These are phyloP conservation scores for Penicillium cosmopolitanum DNA, from an alignment of 495 filamentous ascomycete genomes.

Conservation along the genomic window DNA sequence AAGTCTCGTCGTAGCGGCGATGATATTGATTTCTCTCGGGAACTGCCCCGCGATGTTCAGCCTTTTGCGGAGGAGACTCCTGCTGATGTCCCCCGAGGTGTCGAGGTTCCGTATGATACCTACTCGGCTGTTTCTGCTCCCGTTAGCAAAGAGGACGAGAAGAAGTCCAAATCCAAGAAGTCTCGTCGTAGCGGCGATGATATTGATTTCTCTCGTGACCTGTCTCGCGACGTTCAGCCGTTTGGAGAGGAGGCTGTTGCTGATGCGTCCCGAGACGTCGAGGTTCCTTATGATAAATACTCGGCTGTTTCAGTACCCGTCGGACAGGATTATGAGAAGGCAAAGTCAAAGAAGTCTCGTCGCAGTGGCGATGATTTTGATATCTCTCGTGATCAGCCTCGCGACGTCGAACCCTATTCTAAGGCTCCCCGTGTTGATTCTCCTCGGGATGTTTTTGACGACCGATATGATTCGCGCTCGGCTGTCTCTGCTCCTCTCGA, in stretches of 20 bases:
- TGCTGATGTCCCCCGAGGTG: slow-evolving; percentile 11
- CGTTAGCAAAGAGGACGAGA: slow-evolving; percentile 17
- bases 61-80: slow-evolving; percentile 1
- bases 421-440: background rate
- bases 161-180: slow-evolving; percentile 25
- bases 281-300: slow-evolving; percentile 19
- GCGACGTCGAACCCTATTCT: slow-evolving; percentile 4
- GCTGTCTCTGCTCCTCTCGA: slow-evolving; percentile 31
- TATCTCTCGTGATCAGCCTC: slow-evolving; percentile 18
- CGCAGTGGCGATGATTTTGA: slow-evolving; percentile 31
- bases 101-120: slow-evolving; percentile 17
- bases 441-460: slow-evolving; percentile 14
- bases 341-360: slow-evolving; percentile 25
- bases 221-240: slow-evolving; percentile 3
- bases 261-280: slow-evolving; percentile 10
- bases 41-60: slow-evolving; percentile 11
- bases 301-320: slow-evolving; percentile 34
- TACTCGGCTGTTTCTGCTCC: slow-evolving; percentile 35
- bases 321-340: slow-evolving; percentile 20
- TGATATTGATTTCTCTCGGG: slow-evolving; percentile 25
- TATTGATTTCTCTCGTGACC: slow-evolving; percentile 24
- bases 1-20: slow-evolving; percentile 28
- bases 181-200: slow-evolving; percentile 28
- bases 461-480: slow-evolving; percentile 26
- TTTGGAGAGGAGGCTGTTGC: background rate